Evolutionary conservation across 495 filamentous ascomycete genomes (phyloP), one percentile per base, ranked within the genome.

Genomic region (Cercophora samala): DNA sequence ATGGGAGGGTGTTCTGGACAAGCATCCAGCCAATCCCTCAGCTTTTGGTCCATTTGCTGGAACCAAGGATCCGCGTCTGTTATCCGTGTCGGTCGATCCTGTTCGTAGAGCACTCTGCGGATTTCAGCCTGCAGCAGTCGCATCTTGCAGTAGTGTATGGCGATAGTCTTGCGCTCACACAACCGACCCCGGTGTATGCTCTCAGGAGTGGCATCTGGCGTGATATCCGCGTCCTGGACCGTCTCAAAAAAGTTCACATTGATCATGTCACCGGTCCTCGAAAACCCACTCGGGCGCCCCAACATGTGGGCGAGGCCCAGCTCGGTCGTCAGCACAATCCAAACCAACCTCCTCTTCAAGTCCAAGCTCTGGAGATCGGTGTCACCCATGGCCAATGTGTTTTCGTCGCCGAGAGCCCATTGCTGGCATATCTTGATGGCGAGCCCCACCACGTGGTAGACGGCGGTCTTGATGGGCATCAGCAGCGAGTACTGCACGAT

Each of bases 121-220:
- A 94, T 93, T 76, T 98, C 93, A 15, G 92, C 85, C 74, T 97
- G 94, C 5, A 95, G 78, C 32, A 95, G 77, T 64, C 92, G 86
- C 93, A 98, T 97, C 72, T 90, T 90, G 78, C 92, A 92, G 69
- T 95, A 96, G 76, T 98, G 93, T 65, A 97, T 93, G 9, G 91
- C 87, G 21, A 96, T 87, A 69, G 90, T 84, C 77, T 98, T 98
- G 75, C 88, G 89, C 58, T 92, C 79, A 24, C 89, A 88, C 0
- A 84, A 84, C 23, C 85, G 88, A 1, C 86, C 91, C 1, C 86
- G 84, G 19, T 84, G 77, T 58, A 97, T 88, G 9, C 91, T 92
- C 19, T 87, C 80, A 18, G 84, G 79, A 1, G 88, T 88, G 9
- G 91, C 93, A n/a, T 87, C 80, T n/a, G 84, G 78, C 2, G 88